phyloP scores from a whole-genome alignment of 352 stramenopile genomes.

The Aphanomyces astaci region DNA sequence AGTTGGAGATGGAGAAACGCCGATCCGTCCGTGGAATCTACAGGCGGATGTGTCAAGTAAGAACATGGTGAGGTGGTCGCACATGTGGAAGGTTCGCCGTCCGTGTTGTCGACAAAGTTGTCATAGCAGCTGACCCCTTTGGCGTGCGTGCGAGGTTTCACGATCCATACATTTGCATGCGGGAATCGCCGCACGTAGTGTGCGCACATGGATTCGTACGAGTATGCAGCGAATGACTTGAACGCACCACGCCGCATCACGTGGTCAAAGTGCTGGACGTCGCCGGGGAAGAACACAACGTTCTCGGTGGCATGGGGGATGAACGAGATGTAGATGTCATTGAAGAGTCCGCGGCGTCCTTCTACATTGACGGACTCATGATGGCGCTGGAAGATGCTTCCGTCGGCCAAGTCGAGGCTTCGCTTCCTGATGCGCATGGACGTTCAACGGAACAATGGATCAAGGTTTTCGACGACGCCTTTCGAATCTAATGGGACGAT shows the following conservation, averaged over 20 bases:
- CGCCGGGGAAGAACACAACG: conserved; percentile 63
- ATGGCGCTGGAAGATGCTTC: not conserved
- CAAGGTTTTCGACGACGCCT: not conserved
- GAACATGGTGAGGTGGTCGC: conserved; percentile 21
- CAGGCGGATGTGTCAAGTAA: too few species aligned
- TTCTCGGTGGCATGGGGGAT: conserved; percentile 31
- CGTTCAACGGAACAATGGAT: too few species aligned
- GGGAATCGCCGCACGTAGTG: conserved; percentile 45
- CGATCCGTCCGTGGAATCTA: conserved; percentile 32
- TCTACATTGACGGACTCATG: not conserved
- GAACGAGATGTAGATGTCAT: conserved; percentile 42
- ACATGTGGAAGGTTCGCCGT: conserved; percentile 44
- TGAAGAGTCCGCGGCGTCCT: conserved; percentile 13
- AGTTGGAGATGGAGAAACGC: conserved; percentile 36
- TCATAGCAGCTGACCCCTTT: conserved; percentile 53
- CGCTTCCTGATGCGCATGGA: too few species aligned
- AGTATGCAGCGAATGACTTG: conserved; percentile 41
- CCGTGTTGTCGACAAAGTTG: conserved; percentile 53
- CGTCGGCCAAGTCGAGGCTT: not conserved
- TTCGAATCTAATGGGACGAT: not conserved
- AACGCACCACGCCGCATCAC: conserved; percentile 41
- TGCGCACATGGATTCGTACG: conserved; percentile 42
- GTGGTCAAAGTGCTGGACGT: conserved; percentile 48
- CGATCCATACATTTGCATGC: conserved; percentile 47
- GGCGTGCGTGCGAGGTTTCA: conserved; percentile 36